Percentiles rank a stretch among this genome's conserved stretches.
Conservation (phyloP, 2,329 filamentous ascomycete species). For the Paracorniculantispora psalliotae region DNA sequence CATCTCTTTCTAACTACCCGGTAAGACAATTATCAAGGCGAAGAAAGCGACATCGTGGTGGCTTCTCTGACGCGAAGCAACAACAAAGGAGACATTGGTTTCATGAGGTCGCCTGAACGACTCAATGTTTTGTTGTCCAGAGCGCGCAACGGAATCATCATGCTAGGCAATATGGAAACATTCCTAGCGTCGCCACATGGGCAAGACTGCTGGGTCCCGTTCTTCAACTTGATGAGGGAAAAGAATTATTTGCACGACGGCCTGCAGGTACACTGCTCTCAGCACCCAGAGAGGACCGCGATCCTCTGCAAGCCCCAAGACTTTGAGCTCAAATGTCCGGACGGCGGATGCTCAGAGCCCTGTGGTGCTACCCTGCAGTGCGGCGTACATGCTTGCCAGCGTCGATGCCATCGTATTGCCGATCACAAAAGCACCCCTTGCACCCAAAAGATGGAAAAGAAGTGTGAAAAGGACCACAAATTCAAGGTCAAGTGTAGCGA, state of each 20-base stretch:
- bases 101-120: slow-evolving; percentile 60
- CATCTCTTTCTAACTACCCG: neutral
- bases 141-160: slow-evolving; percentile 59
- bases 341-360: slow-evolving; percentile 61
- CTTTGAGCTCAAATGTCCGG: slow-evolving; percentile 58
- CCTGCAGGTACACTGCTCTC: slow-evolving; percentile 54
- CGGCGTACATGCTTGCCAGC: slow-evolving; percentile 52
- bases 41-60: slow-evolving; percentile 70
- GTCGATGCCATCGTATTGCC: slow-evolving; percentile 55
- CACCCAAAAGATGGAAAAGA: slow-evolving; percentile 30
- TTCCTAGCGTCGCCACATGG: slow-evolving; percentile 51
- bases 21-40: slow-evolving; percentile 72
- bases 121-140: slow-evolving; percentile 67
- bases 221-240: slow-evolving; percentile 52
- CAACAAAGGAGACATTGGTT: slow-evolving; percentile 58
- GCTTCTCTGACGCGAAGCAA: slow-evolving; percentile 66
- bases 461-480: slow-evolving; percentile 50
- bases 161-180: slow-evolving; percentile 65
- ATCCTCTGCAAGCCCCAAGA: slow-evolving; percentile 47
- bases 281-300: slow-evolving; percentile 47
- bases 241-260: slow-evolving; percentile 53
- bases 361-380: slow-evolving; percentile 54
- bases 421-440: slow-evolving; percentile 51
- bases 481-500: slow-evolving; percentile 41
- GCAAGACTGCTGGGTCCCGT: slow-evolving; percentile 45